Evolutionary conservation across 2,329 filamentous ascomycete genomes (phyloP).

Genomic region (Fusarium sp.): DNA sequence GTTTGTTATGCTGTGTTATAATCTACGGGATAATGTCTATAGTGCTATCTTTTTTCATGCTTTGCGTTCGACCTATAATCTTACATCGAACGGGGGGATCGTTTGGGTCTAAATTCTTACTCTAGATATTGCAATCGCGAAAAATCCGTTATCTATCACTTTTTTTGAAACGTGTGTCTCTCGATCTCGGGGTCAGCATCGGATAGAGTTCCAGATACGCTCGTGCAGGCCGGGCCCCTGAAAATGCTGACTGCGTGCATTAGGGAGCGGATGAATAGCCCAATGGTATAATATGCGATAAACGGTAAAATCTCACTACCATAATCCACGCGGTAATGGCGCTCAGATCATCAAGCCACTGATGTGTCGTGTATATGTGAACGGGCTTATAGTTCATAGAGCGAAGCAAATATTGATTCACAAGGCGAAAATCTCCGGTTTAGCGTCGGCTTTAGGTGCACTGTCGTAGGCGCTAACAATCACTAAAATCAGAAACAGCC

Average conservation of each 20-base stretch:
- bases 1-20: neutral
- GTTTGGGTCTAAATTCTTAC: constrained; percentile 5
- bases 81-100: neutral
- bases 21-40: neutral
- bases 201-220: neutral
- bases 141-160: neutral
- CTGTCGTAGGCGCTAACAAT: neutral
- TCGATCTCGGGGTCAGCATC: neutral
- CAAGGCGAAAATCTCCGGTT: neutral
- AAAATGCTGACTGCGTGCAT: neutral
- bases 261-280: neutral
- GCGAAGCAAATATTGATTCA: neutral
- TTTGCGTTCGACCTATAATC: neutral
- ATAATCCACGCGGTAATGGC: neutral
- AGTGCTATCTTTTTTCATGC: neutral
- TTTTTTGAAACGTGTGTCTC: neutral
- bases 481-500: neutral
- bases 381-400: neutral
- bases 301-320: neutral
- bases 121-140: neutral
- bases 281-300: neutral
- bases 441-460: neutral
- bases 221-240: neutral
- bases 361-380: neutral
- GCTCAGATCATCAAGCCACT: neutral